Conservation (phyloP, 2,329 filamentous ascomycete genomes). For the Pyricularia sp. region DNA sequence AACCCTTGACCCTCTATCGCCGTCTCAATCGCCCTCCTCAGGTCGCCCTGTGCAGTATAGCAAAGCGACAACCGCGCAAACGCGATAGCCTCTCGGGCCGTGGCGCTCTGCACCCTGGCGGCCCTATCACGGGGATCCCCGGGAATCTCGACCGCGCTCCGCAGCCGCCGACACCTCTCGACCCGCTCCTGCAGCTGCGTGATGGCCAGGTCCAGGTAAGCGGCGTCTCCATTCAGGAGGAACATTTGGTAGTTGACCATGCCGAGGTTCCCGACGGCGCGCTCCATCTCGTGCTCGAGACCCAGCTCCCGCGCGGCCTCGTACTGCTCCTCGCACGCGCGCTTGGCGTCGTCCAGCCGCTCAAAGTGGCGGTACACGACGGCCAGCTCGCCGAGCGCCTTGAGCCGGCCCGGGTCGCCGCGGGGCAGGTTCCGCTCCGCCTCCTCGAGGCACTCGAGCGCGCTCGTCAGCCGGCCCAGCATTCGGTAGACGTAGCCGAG, state of each 20-base stretch:
- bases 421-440: constrained; percentile 11
- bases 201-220: constrained; percentile 13
- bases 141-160: not conserved
- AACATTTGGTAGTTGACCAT: constrained; percentile 26
- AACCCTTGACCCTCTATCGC: constrained; percentile 10
- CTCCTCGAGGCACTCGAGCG: constrained; percentile 14
- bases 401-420: constrained; percentile 10
- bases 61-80: constrained; percentile 23
- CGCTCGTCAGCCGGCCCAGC: constrained; percentile 19
- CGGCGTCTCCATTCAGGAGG: constrained; percentile 10
- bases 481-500: constrained; percentile 19
- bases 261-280: constrained; percentile 25
- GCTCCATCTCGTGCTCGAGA: constrained; percentile 14
- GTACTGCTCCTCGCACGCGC: constrained; percentile 19
- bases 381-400: constrained; percentile 20
- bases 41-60: constrained; percentile 15
- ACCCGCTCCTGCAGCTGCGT: not conserved
- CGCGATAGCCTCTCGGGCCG: constrained; percentile 19
- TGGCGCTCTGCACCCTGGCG: not conserved
- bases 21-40: constrained; percentile 13
- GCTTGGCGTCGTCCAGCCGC: constrained; percentile 18
- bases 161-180: not conserved
- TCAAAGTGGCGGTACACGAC: constrained; percentile 22
- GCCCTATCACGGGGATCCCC: not conserved
- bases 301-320: constrained; percentile 16